phyloP scores from a whole-genome alignment of 2,329 filamentous ascomycete genomes.

The Metarhizium sp. region DNA sequence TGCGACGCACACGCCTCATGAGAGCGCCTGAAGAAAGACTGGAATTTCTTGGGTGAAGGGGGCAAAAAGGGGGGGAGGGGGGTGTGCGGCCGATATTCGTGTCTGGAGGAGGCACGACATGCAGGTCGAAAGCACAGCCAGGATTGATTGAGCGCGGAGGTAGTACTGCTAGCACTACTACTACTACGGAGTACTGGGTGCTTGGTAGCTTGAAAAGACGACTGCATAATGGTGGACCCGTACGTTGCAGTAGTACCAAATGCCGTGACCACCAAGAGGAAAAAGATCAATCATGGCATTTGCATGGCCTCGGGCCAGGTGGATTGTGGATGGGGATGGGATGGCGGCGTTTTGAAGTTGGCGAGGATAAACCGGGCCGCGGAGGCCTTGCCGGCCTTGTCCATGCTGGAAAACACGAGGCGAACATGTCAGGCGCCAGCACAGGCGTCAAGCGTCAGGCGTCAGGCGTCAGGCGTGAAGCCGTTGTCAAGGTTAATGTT shows the following conservation, averaged over 20 bases:
- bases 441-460: too few species aligned
- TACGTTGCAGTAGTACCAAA: conserved; percentile 4
- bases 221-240: conserved; percentile 1
- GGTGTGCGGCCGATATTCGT: background rate
- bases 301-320: background rate
- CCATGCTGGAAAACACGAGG: too few species aligned
- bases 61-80: background rate
- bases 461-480: too few species aligned
- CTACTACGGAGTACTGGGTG: too few species aligned
- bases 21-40: background rate
- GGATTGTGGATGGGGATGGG: background rate
- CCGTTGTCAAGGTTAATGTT: too few species aligned
- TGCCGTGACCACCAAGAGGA: background rate
- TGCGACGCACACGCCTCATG: background rate
- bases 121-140: conserved; percentile 6
- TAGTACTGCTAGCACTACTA: too few species aligned
- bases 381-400: too few species aligned
- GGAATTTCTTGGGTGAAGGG: background rate
- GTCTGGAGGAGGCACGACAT: background rate
- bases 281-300: background rate
- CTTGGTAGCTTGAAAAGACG: background rate
- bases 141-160: background rate
- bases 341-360: background rate
- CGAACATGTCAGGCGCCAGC: too few species aligned
- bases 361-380: too few species aligned